A percentile compares a stretch with the other conserved stretches of the same genome.
These are phyloP conservation scores for Parafenestella ontariensis DNA, from an alignment of 2,329 filamentous ascomycete genomes.

Conservation along the genomic window DNA sequence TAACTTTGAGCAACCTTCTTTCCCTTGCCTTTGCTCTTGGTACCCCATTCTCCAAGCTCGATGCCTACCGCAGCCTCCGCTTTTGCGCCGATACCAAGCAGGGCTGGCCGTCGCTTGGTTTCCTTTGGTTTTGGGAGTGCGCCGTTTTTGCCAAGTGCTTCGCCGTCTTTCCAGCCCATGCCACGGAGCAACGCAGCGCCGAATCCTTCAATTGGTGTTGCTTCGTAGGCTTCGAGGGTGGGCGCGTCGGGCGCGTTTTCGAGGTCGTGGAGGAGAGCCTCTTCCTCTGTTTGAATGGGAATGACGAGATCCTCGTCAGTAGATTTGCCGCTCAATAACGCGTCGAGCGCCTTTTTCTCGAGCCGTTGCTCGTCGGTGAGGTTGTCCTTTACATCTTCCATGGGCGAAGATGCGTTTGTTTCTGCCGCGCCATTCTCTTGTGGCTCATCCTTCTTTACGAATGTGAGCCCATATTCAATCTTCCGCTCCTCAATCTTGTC, in stretches of 20 bases:
- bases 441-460: slow-evolving; percentile 47
- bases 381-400: slow-evolving; percentile 40
- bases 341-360: slow-evolving; percentile 63
- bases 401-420: slow-evolving; percentile 20
- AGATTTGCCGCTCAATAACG: slow-evolving; percentile 51
- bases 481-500: slow-evolving; percentile 47
- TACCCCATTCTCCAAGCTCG: slow-evolving; percentile 77
- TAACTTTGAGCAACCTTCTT: slow-evolving; percentile 59
- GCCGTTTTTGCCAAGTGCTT: slow-evolving; percentile 61
- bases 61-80: slow-evolving; percentile 68
- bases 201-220: slow-evolving; percentile 92
- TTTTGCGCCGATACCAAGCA: slow-evolving; percentile 89
- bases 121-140: slow-evolving; percentile 63
- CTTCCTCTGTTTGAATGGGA: slow-evolving; percentile 61
- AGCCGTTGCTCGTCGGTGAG: slow-evolving; percentile 40
- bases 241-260: slow-evolving; percentile 75
- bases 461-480: slow-evolving; percentile 62
- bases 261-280: slow-evolving; percentile 74
- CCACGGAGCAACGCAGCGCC: slow-evolving; percentile 87
- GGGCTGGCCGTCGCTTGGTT: slow-evolving; percentile 74
- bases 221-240: slow-evolving; percentile 82
- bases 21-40: slow-evolving; percentile 56
- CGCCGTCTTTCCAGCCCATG: slow-evolving; percentile 89
- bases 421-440: slow-evolving; percentile 11
- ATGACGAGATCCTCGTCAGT: slow-evolving; percentile 48